These are phyloP conservation scores for Stephania cephalantha DNA, from an alignment of 164 flowering plant genomes.

Conservation along the genomic window DNA sequence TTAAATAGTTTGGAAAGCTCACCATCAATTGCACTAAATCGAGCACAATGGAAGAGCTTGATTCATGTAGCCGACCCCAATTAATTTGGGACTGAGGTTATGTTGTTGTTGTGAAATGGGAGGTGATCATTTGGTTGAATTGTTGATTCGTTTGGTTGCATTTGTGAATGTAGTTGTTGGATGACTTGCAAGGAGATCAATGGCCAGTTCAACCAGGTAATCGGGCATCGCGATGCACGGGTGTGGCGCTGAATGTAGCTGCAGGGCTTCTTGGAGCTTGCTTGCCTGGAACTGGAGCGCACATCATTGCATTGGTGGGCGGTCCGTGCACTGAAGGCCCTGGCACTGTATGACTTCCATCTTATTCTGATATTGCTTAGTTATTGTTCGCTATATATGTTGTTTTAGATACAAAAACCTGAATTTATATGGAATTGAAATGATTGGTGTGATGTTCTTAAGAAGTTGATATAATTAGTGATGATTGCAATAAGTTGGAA, in stretches of 20 bases:
- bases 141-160: conserved; percentile 2
- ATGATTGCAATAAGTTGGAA: no score
- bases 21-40: no score
- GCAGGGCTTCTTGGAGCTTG: conserved; percentile 87
- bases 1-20: no score
- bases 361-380: not conserved
- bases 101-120: not conserved
- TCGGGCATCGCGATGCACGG: conserved; percentile 75
- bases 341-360: conserved; percentile 54
- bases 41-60: no score
- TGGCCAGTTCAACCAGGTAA: conserved; percentile 82
- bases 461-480: no score
- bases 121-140: not conserved
- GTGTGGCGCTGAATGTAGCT: conserved; percentile 90
- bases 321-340: conserved; percentile 99
- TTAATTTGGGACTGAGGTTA: not conserved
- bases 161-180: conserved; percentile 51
- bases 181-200: conserved; percentile 82
- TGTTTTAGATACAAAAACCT: not conserved
- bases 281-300: conserved; percentile 79
- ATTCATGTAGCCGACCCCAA: no score
- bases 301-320: conserved; percentile 83
- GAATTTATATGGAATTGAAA: not conserved
- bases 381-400: not conserved
- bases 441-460: not conserved